A percentile compares a stretch with the other conserved stretches of the same genome.
Conservation (phyloP, 345 rosid species). For the Lepidium sativum region DNA sequence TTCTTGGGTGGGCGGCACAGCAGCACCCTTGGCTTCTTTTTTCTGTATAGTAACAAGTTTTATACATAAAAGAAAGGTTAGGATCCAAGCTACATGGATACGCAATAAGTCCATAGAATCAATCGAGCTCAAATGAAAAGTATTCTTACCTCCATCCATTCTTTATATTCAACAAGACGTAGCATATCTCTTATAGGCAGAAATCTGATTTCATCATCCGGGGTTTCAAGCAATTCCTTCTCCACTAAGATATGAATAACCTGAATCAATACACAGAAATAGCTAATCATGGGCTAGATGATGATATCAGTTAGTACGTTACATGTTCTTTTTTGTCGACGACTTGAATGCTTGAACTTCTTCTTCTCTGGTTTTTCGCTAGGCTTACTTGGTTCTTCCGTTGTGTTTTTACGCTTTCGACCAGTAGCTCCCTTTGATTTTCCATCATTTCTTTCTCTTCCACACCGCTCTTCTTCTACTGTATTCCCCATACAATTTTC, state of each 20-base stretch:
- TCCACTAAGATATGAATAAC: conserved; percentile 27
- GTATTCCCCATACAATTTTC: conserved; percentile 18
- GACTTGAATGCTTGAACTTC: conserved; percentile 72
- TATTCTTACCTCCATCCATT: neutral
- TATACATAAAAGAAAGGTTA: neutral
- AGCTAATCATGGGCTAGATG: conserved; percentile 1
- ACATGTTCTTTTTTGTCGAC: conserved; percentile 46
- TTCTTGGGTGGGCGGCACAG: conserved; percentile 13
- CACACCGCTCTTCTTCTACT: conserved; percentile 13
- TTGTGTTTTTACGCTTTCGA: conserved; percentile 37
- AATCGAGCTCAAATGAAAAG: no score
- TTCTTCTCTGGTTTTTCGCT: conserved; percentile 41
- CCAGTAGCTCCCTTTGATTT: conserved; percentile 19
- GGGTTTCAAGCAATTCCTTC: conserved; percentile 44
- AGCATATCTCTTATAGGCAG: conserved; percentile 55
- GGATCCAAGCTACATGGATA: no score
- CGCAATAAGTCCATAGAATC: no score
- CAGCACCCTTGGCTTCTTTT: conserved; percentile 24
- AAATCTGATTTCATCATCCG: conserved; percentile 52
- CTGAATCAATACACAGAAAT: neutral
- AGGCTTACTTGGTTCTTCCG: conserved; percentile 30
- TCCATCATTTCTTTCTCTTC: conserved; percentile 15
- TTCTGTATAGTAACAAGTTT: neutral
- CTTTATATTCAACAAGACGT: conserved; percentile 49
- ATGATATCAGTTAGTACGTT: neutral